Percentiles rank a stretch among this genome's conserved stretches.
Conservation (phyloP, 805 yeast genomes). For the Cyberlindnera suaveolens region DNA sequence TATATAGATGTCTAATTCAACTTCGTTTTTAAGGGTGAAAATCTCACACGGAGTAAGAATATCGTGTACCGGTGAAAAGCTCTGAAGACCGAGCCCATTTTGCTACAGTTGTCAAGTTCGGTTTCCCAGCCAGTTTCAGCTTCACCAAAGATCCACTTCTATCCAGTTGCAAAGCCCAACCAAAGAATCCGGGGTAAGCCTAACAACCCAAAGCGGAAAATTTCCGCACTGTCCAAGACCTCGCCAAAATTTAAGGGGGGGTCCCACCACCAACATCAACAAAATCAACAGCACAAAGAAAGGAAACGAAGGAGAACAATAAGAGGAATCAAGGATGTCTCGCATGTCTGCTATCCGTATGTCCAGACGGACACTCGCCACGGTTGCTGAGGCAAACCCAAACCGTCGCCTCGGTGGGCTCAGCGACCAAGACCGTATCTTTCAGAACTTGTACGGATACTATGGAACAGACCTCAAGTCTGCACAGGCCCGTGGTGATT, state of each 20-base stretch:
- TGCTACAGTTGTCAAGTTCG: no score
- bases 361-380: conserved; percentile 21
- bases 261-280: background rate
- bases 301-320: background rate
- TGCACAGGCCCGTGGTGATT: conserved; percentile 78
- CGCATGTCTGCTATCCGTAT: background rate
- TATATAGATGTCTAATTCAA: no score
- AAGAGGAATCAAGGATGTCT: background rate
- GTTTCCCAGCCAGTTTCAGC: no score
- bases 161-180: no score
- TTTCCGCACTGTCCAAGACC: background rate
- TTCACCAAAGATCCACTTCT: no score
- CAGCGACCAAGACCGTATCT: conserved; percentile 77
- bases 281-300: background rate
- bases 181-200: no score
- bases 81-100: no score
- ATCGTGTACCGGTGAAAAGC: no score
- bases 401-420: conserved; percentile 65
- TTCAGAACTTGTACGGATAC: conserved; percentile 73
- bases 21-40: no score
- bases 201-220: background rate
- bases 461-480: conserved; percentile 72
- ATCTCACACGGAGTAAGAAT: no score
- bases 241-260: background rate
- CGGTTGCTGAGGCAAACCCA: conserved; percentile 43